Percentiles rank a stretch among this genome's conserved stretches.
Evolutionary conservation across 1,284 basidiomycete species (phyloP).

Genomic region (Boletus coffeatus): DNA sequence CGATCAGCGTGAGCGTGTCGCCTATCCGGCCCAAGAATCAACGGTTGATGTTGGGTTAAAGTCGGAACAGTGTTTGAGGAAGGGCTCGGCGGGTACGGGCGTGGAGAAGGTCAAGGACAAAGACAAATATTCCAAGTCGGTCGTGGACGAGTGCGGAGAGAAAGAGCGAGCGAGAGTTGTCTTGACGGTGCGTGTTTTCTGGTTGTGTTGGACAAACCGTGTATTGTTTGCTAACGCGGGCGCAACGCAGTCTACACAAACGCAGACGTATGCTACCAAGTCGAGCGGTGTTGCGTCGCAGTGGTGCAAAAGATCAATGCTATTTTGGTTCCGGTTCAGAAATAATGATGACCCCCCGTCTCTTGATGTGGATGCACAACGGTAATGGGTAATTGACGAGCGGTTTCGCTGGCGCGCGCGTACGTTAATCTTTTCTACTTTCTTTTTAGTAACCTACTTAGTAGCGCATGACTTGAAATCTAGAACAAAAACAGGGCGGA

Average conservation of each 20-base stretch:
- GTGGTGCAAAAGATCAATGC: slow-evolving; percentile 48
- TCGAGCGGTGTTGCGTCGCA: slow-evolving; percentile 33
- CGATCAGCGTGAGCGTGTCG: slow-evolving; percentile 41
- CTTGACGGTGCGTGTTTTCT: slow-evolving; percentile 41
- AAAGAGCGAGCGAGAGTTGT: slow-evolving; percentile 58
- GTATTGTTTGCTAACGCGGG: slow-evolving; percentile 1
- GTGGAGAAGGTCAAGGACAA: slow-evolving; percentile 43
- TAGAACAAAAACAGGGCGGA: background rate
- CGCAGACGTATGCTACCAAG: slow-evolving; percentile 46
- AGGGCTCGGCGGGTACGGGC: slow-evolving; percentile 31
- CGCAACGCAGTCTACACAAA: slow-evolving; percentile 42
- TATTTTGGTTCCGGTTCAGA: background rate
- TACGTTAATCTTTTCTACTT: background rate
- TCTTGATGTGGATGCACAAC: background rate
- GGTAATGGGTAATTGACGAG: background rate
- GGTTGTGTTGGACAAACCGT: background rate
- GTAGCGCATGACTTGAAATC: background rate
- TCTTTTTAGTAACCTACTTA: background rate
- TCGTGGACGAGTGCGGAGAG: slow-evolving; percentile 44
- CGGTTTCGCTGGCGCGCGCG: background rate
- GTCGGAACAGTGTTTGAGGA: slow-evolving; percentile 40
- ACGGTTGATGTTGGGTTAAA: slow-evolving; percentile 45
- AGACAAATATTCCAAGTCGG: slow-evolving; percentile 32
- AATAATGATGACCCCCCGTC: background rate
- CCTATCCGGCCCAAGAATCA: slow-evolving; percentile 47